Evolutionary conservation across 257 asterid species (phyloP).

Genomic region (Solanum piurae): DNA sequence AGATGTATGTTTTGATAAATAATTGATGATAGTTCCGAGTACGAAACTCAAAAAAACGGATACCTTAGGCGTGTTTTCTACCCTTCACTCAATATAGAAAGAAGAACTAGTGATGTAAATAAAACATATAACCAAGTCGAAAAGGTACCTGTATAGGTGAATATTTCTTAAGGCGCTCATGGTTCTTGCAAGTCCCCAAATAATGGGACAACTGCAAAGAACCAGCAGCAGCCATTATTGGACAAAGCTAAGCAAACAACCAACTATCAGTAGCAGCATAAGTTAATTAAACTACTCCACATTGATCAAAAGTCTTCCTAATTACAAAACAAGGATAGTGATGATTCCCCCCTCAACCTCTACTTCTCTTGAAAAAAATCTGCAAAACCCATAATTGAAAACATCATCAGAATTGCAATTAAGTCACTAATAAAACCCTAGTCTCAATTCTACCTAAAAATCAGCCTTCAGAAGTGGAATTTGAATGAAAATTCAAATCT

Average conservation of each 20-base stretch:
- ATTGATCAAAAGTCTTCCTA: slow-evolving; percentile 1
- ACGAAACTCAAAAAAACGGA: neutral
- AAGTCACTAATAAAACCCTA: neutral
- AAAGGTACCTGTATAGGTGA: neutral
- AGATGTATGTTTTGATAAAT: neutral
- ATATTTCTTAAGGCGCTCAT: slow-evolving; percentile 21
- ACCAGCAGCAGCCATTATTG: slow-evolving; percentile 47
- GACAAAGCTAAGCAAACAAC: neutral
- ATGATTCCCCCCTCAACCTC: slow-evolving; percentile 18
- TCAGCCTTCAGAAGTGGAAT: neutral
- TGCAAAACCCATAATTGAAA: neutral
- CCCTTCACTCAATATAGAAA: neutral
- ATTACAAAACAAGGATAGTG: neutral
- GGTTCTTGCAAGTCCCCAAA: slow-evolving; percentile 53
- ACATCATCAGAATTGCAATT: neutral
- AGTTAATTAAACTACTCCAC: neutral
- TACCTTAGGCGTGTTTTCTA: neutral
- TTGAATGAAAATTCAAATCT: neutral
- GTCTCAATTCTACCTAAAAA: neutral
- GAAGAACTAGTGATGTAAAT: neutral
- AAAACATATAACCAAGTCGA: slow-evolving; percentile 19
- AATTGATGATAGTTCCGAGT: neutral
- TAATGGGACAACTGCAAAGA: slow-evolving; percentile 62
- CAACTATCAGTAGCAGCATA: slow-evolving; percentile 6
- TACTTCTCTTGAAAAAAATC: neutral